Evolutionary conservation across 805 yeast genomes (phyloP), one percentile per base, ranked within the genome.

Genomic region (Suhomyces sp.): DNA sequence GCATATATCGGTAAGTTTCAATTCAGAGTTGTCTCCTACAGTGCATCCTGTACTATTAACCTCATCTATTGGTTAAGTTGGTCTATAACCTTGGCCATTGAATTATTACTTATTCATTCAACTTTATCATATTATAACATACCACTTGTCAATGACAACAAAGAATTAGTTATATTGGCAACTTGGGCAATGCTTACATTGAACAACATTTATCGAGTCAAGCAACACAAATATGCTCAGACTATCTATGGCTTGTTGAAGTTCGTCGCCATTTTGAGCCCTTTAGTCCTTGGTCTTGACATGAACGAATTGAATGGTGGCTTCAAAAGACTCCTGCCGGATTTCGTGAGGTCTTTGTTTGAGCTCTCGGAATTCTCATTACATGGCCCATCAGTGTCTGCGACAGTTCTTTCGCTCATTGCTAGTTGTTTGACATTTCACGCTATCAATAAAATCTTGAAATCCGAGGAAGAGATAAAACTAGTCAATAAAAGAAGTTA

Each of bases 131-230:
- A 49, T 38, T 64, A 66, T 66, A 52, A 44, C 22, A 35, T 48
- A n/a, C 33, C 59, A 57, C 66, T 73, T 72, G 59, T 62, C 15
- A 68, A 63, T 49, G 55, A 64, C 9, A 64, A 64, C 47, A 67
- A 73, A 2, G 71, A 68, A 5, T 59, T 68, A 7, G 67, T 65
- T 57, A 70, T 70, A 49, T 57, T 72, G 35, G 44, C 69, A 9
- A 64, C 64, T 1, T 54, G 70, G 49, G 64, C 68, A 9, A 40
- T 64, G 12, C 64, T 62, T 29, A 53, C 69, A 13, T 48, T 63
- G 10, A 67, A 70, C 58, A 70, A 70, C 48, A 67, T 77, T 29
- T 72, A 76, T 53, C 79, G 81, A 6, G 83, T 80, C 27, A 72
- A 66, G 57, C 42, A 38, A 19, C 8, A 10, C 10, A 38, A 19